Evolutionary conservation across 2,329 filamentous ascomycete species (phyloP).

Genomic region (Diaporthe australafricana): DNA sequence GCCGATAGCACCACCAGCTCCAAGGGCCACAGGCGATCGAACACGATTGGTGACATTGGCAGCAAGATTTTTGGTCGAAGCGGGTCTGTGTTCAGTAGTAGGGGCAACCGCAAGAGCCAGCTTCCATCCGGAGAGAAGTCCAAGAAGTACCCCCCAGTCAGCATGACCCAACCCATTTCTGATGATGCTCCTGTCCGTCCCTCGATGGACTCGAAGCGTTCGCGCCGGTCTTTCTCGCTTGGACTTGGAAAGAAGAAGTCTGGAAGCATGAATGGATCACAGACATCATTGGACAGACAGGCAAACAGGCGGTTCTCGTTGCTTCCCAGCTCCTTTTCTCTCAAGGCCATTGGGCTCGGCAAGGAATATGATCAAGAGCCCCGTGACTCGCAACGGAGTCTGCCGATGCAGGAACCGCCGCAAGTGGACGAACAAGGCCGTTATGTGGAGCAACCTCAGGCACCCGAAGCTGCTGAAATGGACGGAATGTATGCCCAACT

Average conservation of each 20-base stretch:
- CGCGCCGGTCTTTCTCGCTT: slow-evolving; percentile 77
- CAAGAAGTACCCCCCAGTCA: slow-evolving; percentile 87
- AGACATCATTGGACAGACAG: slow-evolving; percentile 67
- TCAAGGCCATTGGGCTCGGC: slow-evolving; percentile 72
- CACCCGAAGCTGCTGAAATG: slow-evolving; percentile 43
- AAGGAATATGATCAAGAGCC: slow-evolving; percentile 63
- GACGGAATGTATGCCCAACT: slow-evolving; percentile 49
- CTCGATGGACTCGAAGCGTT: slow-evolving; percentile 77
- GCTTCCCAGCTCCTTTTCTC: slow-evolving; percentile 71
- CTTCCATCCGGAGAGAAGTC: slow-evolving; percentile 65
- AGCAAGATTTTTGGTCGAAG: slow-evolving; percentile 88
- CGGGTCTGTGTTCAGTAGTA: slow-evolving; percentile 81
- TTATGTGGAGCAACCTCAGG: slow-evolving; percentile 47
- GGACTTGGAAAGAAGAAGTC: slow-evolving; percentile 78
- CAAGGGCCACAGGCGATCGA: slow-evolving; percentile 75
- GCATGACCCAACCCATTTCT: slow-evolving; percentile 82
- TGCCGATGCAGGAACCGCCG: slow-evolving; percentile 63
- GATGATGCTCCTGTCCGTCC: slow-evolving; percentile 66
- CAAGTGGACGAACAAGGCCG: slow-evolving; percentile 51
- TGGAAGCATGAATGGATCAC: slow-evolving; percentile 71
- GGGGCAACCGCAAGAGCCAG: slow-evolving; percentile 59
- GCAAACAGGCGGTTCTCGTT: slow-evolving; percentile 75
- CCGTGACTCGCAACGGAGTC: slow-evolving; percentile 62
- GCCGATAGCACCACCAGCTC: slow-evolving; percentile 58
- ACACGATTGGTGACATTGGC: slow-evolving; percentile 83